Evolutionary conservation across 2,329 filamentous ascomycete species (phyloP), one percentile per base, ranked within the genome.

Genomic region (Chaetomiaceae sp.): DNA sequence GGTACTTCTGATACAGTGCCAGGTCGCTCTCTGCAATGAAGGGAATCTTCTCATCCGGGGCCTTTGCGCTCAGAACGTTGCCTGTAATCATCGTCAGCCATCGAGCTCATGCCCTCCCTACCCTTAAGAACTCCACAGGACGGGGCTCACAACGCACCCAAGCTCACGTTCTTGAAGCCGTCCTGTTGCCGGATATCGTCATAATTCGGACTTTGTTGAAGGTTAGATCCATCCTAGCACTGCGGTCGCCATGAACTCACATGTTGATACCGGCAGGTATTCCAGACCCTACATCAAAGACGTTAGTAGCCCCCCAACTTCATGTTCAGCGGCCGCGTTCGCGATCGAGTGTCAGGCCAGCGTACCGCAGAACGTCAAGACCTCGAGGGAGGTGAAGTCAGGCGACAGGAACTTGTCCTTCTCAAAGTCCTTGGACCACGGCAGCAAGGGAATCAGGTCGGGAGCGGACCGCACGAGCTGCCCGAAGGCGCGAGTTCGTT

Each of bases 361-460:
- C n/a, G 37, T 57, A 56, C 56, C 78, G 62, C 78, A 76, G 57
- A 96, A 96, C 1, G 85, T 88, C 50, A 96, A 68, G 3, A 96
- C 89, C 65, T 98, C 93, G 2, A 97, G 75, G 9, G 86, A 93
- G 0, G 93, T 97, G 62, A 98, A 98, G 64, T 98, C 93, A 0
- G 93, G 93, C 42, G 88, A 91, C 29, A 95, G 69, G 67, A 98
- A 98, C 60, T 86, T 89, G 71, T 96, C 90, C 68, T 97, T 97
- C 64, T 98, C 93, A 56, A 97, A 98, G 0, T 88, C 86, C 38
- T 79, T 77, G 29, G 74, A 72, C 93, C 93, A 98, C 0, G 93
- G 93, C 12, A 98, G 72, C 52, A 94, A 81, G 6, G 89, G 88
- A 42, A 98, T 96, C 62, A 95, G 83, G 37, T 73, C 72, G 10